Conservation (phyloP, 1,284 basidiomycete genomes). For the Cryptococcus jaspeensis region DNA sequence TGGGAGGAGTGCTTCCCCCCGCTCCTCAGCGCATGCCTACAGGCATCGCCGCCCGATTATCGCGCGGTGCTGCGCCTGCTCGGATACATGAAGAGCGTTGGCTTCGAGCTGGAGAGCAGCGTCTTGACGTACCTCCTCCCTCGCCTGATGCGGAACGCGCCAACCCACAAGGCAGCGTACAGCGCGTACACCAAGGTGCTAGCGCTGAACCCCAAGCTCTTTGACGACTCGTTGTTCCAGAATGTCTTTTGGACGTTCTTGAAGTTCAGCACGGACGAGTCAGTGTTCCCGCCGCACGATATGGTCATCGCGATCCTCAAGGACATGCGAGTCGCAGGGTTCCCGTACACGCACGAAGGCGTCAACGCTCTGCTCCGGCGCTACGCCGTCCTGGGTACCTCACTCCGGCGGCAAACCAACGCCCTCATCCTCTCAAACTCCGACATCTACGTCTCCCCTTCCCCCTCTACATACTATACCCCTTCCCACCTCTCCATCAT, state of each 20-base stretch:
- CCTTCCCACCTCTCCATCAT: background rate
- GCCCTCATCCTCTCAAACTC: background rate
- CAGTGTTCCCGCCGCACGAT: constrained; percentile 58
- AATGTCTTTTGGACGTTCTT: constrained; percentile 65
- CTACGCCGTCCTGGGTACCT: constrained; percentile 38
- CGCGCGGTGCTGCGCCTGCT: constrained; percentile 52
- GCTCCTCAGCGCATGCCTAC: constrained; percentile 12
- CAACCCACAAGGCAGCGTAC: constrained; percentile 61
- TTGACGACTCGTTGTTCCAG: constrained; percentile 62
- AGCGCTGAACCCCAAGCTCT: constrained; percentile 48
- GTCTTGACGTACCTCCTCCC: constrained; percentile 60
- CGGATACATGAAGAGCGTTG: constrained; percentile 55
- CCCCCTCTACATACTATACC: background rate
- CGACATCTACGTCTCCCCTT: background rate
- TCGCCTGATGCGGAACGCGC: constrained; percentile 61
- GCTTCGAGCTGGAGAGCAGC: constrained; percentile 48
- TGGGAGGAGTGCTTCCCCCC: constrained; percentile 16
- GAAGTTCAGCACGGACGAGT: constrained; percentile 55
- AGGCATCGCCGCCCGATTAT: constrained; percentile 40
- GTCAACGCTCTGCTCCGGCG: constrained; percentile 70
- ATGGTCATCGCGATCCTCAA: constrained; percentile 74
- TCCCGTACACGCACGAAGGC: constrained; percentile 60
- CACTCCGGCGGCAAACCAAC: constrained; percentile 2
- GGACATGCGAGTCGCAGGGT: constrained; percentile 74
- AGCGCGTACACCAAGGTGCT: constrained; percentile 59